Base-by-base conservation (phyloP, 148 eudicot genomes). In the Selenicereus undatus region DNA sequence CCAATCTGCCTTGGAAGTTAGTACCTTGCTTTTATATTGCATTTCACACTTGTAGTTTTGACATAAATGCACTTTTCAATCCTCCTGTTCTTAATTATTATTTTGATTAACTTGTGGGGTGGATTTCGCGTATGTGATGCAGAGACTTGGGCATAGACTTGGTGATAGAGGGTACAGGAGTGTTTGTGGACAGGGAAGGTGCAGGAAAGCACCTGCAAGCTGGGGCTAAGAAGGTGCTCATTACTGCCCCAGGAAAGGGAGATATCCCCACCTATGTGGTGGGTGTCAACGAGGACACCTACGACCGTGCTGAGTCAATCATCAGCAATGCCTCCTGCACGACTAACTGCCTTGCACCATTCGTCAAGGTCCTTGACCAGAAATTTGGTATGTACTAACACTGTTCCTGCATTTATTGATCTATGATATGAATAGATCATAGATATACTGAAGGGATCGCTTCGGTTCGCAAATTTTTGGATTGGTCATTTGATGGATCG, bases 161-260 rank as follows among this genome's bases (percentile, higher is more conserved):
- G 81, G 99, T 96, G 79, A 96, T 96, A 5, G 99, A 96, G 82
- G 99, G 99, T 9, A 96, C 99, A 0, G 99, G 99, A 35, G 99
- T 96, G 88, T 96, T 96, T 75, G 99, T 96, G 3, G 99, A 96
- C 91, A 89, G 94, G 73, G 99, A 96, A 0, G 99, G 99, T 62
- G 99, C 98, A 11, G 71, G 71, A 27, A 66, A 66, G 35, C 71
- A 66, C 36, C 11, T 66, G 13, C 17, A 66, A 27, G 71, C 71
- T 11, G 71, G 71, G 22, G 71, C 71, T 29, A 66, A 66, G 71
- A 66, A 66, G 71, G 71, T 66, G 14, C 71, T 66, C 30, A 66
- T 66, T 14, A 66, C 71, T 66, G 71, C 71, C 32, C 71, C 71
- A 12, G 71, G 71, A 27, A 66, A 66, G 18, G 71, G 71, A 26